A percentile compares a stretch with the other conserved stretches of the same genome.
Evolutionary conservation across 2,329 filamentous ascomycete species (phyloP).

Genomic region (Ploettnerulaceae sp.): DNA sequence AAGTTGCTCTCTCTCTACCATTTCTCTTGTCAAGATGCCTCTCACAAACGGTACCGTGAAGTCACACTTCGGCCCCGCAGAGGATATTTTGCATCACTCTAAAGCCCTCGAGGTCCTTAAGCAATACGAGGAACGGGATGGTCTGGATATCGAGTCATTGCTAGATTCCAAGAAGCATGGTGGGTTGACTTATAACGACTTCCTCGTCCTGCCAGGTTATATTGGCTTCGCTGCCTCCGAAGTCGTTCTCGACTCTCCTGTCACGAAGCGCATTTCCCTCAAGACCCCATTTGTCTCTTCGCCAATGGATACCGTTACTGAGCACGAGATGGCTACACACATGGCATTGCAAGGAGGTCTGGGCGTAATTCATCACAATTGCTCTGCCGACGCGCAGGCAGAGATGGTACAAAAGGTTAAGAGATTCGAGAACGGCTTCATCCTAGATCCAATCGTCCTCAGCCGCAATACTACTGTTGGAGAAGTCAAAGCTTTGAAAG

Average conservation of each 20-base stretch:
- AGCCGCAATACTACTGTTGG: conserved; percentile 81
- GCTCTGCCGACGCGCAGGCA: conserved; percentile 92
- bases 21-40: conserved; percentile 55
- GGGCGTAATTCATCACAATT: conserved; percentile 99
- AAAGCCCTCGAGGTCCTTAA: conserved; percentile 76
- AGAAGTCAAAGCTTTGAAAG: conserved; percentile 87
- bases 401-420: conserved; percentile 99
- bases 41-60: conserved; percentile 60
- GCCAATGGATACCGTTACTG: conserved; percentile 99
- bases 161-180: conserved; percentile 89
- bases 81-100: conserved; percentile 63
- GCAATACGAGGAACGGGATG: conserved; percentile 77
- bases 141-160: conserved; percentile 78
- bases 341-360: conserved; percentile 85
- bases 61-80: conserved; percentile 39
- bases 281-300: conserved; percentile 97
- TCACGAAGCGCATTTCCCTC: conserved; percentile 92
- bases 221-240: conserved; percentile 95
- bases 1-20: conserved; percentile 28
- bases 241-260: conserved; percentile 80
- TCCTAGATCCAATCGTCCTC: conserved; percentile 90
- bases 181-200: conserved; percentile 98
- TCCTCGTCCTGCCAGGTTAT: conserved; percentile 92
- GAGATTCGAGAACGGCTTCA: conserved; percentile 99
- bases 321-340: conserved; percentile 99